phyloP scores from a whole-genome alignment of 768 basidiomycete species.

The Pulveroboletus sp. region DNA sequence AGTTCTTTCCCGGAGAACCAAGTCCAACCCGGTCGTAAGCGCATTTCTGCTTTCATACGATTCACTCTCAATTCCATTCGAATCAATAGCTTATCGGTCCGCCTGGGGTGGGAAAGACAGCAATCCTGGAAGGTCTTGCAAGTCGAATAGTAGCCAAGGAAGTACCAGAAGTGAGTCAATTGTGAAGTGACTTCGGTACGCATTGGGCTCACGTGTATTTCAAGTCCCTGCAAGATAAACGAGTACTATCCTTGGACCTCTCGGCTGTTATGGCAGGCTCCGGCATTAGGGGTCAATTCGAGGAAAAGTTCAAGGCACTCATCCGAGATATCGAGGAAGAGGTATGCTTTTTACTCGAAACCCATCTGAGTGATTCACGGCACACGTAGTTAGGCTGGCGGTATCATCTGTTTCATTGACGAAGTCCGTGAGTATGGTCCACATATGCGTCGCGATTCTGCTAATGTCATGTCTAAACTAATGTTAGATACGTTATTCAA shows the following conservation, averaged over 20 bases:
- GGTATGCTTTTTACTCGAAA: conserved; percentile 36
- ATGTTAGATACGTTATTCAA: conserved; percentile 73
- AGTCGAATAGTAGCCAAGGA: conserved; percentile 84
- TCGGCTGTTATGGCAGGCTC: conserved; percentile 85
- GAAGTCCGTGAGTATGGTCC: conserved; percentile 75
- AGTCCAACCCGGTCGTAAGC: conserved; percentile 85
- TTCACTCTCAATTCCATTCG: neutral
- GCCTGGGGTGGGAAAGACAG: conserved; percentile 92
- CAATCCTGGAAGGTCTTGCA: conserved; percentile 87
- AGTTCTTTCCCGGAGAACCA: conserved; percentile 87
- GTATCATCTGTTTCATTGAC: conserved; percentile 91
- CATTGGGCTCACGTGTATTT: neutral
- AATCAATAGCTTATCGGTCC: conserved; percentile 66
- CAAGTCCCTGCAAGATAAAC: conserved; percentile 81
- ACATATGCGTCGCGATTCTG: neutral
- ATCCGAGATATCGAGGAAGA: conserved; percentile 89
- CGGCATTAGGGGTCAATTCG: conserved; percentile 89
- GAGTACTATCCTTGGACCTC: conserved; percentile 85
- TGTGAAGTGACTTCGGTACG: neutral
- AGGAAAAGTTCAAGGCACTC: conserved; percentile 90
- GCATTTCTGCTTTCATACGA: conserved; percentile 1
- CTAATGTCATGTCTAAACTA: neutral
- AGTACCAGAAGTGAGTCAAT: conserved; percentile 73
- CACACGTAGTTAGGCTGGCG: conserved; percentile 48
- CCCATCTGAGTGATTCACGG: conserved; percentile 19